Base-by-base conservation (phyloP, 2,329 filamentous ascomycete species). In the Dothiorella sarmentorum region DNA sequence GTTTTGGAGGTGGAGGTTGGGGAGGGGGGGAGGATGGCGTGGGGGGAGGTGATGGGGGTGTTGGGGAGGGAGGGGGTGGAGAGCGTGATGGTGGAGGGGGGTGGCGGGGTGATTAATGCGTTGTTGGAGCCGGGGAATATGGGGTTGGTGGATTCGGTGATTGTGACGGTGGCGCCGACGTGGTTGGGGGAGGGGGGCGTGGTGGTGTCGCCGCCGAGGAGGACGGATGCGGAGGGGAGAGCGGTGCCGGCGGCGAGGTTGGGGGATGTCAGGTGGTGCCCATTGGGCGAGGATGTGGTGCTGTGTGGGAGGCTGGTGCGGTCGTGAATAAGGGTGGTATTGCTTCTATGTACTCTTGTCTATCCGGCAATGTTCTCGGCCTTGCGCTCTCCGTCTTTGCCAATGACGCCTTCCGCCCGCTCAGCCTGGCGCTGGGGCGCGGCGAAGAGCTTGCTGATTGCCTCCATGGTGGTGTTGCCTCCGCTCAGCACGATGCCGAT, bases 21-120 rank as follows among this genome's bases (percentile, higher is more conserved):
- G 75, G 79, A 58, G 80, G 58, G 35, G n/a, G 53, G 52, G 37
- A 20, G 15, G 20, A 40, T 72, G 43, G 73, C 78, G 17, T 95
- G 90, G 91, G 71, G 72, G 10, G 78, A 80, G 38, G 81, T 95
- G 15, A 73, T 95, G 27, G 73, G 73, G 17, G 75, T 78, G 3
- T 71, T 96, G 31, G 75, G 73, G 26, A 70, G 69, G 1, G 79
- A 88, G 64, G 85, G 85, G 1, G 75, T 96, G 43, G 73, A 75
- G 55, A 96, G 91, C 69, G 79, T 97, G 60, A 97, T 97, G 93
- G 82, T 97, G 49, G 93, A 97, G 72, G 93, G 93, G 0, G 93
- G 93, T 10, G 92, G 84, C 0, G 78, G 80, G 10, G 85, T 97
- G 31, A 90, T 97, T 69, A 95, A 94, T 69, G 84, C 88, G 35